A percentile compares a stretch with the other conserved stretches of the same genome.
Conservation (phyloP, 2,329 filamentous ascomycete species). For the Penicillium sp. region DNA sequence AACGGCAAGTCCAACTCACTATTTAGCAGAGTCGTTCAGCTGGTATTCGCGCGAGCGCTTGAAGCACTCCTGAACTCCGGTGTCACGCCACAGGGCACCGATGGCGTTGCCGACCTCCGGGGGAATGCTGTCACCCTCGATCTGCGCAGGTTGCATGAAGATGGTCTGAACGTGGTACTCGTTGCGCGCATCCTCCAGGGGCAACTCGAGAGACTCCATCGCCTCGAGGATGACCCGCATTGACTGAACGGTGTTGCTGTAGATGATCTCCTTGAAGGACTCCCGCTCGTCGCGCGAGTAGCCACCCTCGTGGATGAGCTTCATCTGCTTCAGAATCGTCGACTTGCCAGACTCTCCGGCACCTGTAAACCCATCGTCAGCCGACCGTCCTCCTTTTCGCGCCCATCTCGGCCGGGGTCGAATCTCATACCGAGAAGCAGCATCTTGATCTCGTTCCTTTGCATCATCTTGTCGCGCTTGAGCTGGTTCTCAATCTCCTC, state of each 20-base stretch:
- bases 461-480: slow-evolving; percentile 97
- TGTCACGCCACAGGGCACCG: slow-evolving; percentile 88
- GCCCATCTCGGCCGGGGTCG: background rate
- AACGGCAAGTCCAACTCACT: slow-evolving; percentile 58
- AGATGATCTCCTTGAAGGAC: slow-evolving; percentile 70
- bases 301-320: slow-evolving; percentile 97
- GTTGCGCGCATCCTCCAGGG: slow-evolving; percentile 85
- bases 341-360: slow-evolving; percentile 98
- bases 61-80: slow-evolving; percentile 91
- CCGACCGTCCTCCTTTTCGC: background rate
- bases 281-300: slow-evolving; percentile 87
- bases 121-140: slow-evolving; percentile 91
- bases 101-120: slow-evolving; percentile 92
- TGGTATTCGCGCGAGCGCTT: slow-evolving; percentile 94
- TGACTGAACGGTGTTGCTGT: slow-evolving; percentile 68
- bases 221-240: slow-evolving; percentile 70
- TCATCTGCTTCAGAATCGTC: slow-evolving; percentile 95
- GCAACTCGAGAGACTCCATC: slow-evolving; percentile 69
- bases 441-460: slow-evolving; percentile 99
- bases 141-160: slow-evolving; percentile 97
- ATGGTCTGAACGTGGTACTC: slow-evolving; percentile 98
- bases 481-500: slow-evolving; percentile 99
- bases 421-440: slow-evolving; percentile 77
- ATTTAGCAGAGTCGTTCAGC: slow-evolving; percentile 93
- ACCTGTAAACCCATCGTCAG: slow-evolving; percentile 53